Conservation (phyloP, 768 basidiomycete genomes). For the Phaeotremella fagi region DNA sequence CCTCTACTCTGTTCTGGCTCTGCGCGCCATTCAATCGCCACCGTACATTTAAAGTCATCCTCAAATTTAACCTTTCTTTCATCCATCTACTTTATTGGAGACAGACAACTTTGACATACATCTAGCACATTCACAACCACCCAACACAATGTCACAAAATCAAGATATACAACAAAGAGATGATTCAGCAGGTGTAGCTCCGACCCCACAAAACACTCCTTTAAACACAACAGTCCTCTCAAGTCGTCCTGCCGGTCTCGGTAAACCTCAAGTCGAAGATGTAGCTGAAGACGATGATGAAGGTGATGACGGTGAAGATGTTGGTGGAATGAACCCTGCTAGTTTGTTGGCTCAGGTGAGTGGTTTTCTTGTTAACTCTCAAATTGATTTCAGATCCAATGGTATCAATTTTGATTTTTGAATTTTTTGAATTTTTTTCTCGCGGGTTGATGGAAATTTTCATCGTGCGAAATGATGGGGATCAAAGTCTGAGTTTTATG, state of each 20-base stretch:
- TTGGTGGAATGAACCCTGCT: slow-evolving; percentile 50
- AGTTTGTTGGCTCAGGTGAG: slow-evolving; percentile 47
- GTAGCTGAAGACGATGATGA: slow-evolving; percentile 63
- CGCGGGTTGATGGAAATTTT: too few relatives aligned
- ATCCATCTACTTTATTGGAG: too few relatives aligned
- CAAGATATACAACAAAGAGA: slow-evolving; percentile 41
- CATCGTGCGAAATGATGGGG: too few relatives aligned
- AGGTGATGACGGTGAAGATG: slow-evolving; percentile 63
- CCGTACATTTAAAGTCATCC: too few relatives aligned
- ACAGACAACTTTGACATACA: too few relatives aligned
- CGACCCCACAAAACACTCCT: slow-evolving; percentile 91
- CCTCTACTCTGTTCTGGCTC: too few relatives aligned
- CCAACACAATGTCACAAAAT: slow-evolving; percentile 32
- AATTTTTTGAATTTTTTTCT: too few relatives aligned
- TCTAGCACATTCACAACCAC: background rate
- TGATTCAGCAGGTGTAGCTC: slow-evolving; percentile 54
- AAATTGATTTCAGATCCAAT: too few relatives aligned
- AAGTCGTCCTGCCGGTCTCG: slow-evolving; percentile 59
- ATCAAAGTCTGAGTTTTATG: too few relatives aligned
- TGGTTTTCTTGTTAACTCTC: slow-evolving; percentile 19
- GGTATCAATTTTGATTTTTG: background rate
- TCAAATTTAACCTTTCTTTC: too few relatives aligned
- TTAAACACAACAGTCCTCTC: slow-evolving; percentile 71
- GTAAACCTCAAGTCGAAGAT: slow-evolving; percentile 59
- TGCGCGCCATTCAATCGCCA: too few relatives aligned